These are phyloP conservation scores for Paraurostyla sp. DNA, from an alignment of 73 alveolate species.

Conservation along the genomic window DNA sequence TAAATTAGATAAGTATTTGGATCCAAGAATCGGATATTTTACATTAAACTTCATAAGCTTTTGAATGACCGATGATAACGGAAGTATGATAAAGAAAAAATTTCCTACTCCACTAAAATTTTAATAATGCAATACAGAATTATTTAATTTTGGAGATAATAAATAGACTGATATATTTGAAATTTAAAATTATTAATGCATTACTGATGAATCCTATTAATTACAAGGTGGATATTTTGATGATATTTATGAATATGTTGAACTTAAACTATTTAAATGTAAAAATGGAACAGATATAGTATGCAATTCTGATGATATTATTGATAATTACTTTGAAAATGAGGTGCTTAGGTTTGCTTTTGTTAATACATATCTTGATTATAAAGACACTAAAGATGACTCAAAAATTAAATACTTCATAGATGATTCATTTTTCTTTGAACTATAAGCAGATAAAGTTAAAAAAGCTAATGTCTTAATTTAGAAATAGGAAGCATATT, in stretches of 20 bases:
- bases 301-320: neutral
- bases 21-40: conserved; percentile 8
- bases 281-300: neutral
- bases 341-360: conserved; percentile 32
- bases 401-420: conserved; percentile 29
- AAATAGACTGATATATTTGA: neutral
- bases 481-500: neutral
- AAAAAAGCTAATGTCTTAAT: conserved; percentile 23
- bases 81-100: neutral
- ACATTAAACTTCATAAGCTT: neutral
- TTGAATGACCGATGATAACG: neutral
- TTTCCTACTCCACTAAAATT: neutral
- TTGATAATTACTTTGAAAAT: conserved; percentile 25
- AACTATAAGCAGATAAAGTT: neutral
- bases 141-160: neutral
- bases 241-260: conserved; percentile 18
- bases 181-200: conserved; percentile 8
- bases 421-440: conserved; percentile 25
- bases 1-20: neutral
- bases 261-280: conserved; percentile 29
- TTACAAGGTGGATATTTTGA: conserved; percentile 16
- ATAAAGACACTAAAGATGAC: neutral
- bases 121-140: neutral
- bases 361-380: conserved; percentile 36
- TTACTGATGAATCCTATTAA: neutral